Conservation (phyloP, 345 rosid genomes). For the Syzygium aromaticum region DNA sequence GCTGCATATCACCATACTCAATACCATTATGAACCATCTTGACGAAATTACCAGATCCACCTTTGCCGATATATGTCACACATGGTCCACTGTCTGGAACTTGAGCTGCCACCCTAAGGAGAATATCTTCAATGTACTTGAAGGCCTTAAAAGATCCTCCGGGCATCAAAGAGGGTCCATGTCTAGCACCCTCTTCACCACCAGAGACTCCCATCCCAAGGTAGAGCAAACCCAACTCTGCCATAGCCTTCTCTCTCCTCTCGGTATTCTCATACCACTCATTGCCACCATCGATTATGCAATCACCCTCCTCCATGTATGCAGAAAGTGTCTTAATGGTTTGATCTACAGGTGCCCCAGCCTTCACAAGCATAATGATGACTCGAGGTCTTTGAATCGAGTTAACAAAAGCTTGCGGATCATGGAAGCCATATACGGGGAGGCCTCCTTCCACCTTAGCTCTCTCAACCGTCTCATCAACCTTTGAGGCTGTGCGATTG, state of each 20-base stretch:
- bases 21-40: slow-evolving; percentile 97
- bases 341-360: slow-evolving; percentile 89
- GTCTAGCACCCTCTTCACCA: slow-evolving; percentile 95
- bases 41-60: slow-evolving; percentile 94
- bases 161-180: slow-evolving; percentile 95
- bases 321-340: slow-evolving; percentile 83
- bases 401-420: slow-evolving; percentile 68
- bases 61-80: slow-evolving; percentile 80
- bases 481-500: slow-evolving; percentile 83
- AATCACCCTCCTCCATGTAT: slow-evolving; percentile 86
- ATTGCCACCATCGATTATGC: slow-evolving; percentile 94
- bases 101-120: slow-evolving; percentile 92
- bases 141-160: slow-evolving; percentile 89
- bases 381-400: slow-evolving; percentile 91
- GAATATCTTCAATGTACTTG: slow-evolving; percentile 81
- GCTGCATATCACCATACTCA: slow-evolving; percentile 96
- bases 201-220: slow-evolving; percentile 99
- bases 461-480: slow-evolving; percentile 83
- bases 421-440: slow-evolving; percentile 76
- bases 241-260: slow-evolving; percentile 69
- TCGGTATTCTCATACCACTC: slow-evolving; percentile 98
- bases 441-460: slow-evolving; percentile 81
- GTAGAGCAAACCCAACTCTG: slow-evolving; percentile 69
- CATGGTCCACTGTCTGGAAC: slow-evolving; percentile 92
- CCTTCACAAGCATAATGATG: slow-evolving; percentile 92